Base-by-base conservation (phyloP, 768 basidiomycete species). In the Gautieria morchelliformis region DNA sequence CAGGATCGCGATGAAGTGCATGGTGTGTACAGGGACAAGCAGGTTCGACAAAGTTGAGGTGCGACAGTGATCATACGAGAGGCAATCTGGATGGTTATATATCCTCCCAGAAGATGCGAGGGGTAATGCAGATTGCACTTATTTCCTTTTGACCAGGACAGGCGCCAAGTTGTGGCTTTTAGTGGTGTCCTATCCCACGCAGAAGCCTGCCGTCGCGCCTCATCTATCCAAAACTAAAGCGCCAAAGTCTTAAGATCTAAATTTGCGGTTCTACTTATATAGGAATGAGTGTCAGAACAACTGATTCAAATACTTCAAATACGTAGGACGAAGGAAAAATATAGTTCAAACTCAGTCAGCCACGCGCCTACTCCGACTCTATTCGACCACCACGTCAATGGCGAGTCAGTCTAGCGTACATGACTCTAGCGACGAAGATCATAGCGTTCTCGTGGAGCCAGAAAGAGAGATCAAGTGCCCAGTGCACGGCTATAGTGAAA, bases 391-490 rank as follows among this genome's bases (percentile, higher is more conserved):
- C n/a, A 17, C 48, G 3, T 49, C 48, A 49, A 49, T 22, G 48
- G 33, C 32, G 22, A 49, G 15, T 49, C 48, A 49, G 24, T 49
- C 24, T 17, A 27, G 15, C 32, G 3, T 24, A 3, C 19, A 10
- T 12, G 20, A 49, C 14, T 17, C 11, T 10, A 27, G 11, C 48
- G 48, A 22, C 17, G 12, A 27, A 10, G 7, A 49, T 19, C 35
- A 37, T 5, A 49, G 11, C 17, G 24, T 9, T 27, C n/a, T 5
- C 20, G 19, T 17, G 17, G 42, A n/a, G 42, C 17, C 42, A 44
- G 17, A n/a, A 9, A n/a, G 53, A 22, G 53, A 55, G 7, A 55
- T 48, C n/a, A 57, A 50, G 35, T 57, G 56, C 37, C 56, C 56
- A n/a, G 33, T 57, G 19, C 58, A 53, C 42, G 58, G 52, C 8